These are phyloP conservation scores for Zea luxurians DNA, from an alignment of 176 grass and related monocot species.

Conservation along the genomic window DNA sequence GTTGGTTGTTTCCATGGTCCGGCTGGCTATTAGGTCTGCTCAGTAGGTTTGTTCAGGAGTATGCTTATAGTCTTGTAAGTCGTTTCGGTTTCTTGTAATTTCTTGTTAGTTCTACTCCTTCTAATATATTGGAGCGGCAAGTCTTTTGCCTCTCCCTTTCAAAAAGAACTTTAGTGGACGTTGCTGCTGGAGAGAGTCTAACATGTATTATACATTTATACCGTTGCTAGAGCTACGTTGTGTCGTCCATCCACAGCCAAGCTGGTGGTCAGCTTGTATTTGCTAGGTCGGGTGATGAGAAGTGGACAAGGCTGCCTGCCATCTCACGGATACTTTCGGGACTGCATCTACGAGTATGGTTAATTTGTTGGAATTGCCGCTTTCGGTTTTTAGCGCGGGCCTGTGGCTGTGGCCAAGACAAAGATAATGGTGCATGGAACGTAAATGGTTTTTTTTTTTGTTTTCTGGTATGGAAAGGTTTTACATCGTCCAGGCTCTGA, in stretches of 20 bases:
- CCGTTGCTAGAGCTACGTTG: not conserved
- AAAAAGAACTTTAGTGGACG: no score
- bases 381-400: not conserved
- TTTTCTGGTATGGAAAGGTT: not conserved
- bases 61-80: no score
- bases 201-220: no score
- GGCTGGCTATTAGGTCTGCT: no score
- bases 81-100: no score
- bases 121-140: no score
- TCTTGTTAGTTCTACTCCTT: no score
- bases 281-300: constrained; percentile 10
- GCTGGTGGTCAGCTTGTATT: not conserved
- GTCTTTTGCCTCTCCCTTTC: no score
- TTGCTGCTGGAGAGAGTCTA: no score
- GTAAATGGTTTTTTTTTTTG: not conserved
- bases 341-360: not conserved
- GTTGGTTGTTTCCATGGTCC: no score
- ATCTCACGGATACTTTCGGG: not conserved
- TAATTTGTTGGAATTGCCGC: not conserved
- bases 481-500: constrained; percentile 1
- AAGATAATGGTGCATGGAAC: not conserved
- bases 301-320: not conserved
- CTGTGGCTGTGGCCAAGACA: not conserved
- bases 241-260: not conserved
- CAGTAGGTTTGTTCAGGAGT: no score